These are phyloP conservation scores for Fistulifera solaris DNA, from an alignment of 108 stramenopile species.

Conservation along the genomic window DNA sequence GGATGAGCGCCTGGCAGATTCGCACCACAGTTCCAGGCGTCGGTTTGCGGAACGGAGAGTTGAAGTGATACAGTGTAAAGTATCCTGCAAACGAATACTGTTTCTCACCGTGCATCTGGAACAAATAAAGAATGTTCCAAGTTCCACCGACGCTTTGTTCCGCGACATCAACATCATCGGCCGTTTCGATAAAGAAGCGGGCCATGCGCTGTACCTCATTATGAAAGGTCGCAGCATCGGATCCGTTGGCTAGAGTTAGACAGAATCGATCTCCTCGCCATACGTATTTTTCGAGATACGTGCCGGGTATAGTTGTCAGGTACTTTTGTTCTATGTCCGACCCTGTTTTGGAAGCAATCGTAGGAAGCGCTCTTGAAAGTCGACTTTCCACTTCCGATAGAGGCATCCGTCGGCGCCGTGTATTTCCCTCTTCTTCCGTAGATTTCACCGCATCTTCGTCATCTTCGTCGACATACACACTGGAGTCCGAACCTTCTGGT, in stretches of 20 bases:
- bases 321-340: neutral
- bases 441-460: neutral
- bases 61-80: conserved; percentile 62
- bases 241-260: conserved; percentile 56
- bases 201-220: conserved; percentile 51
- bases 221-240: conserved; percentile 39
- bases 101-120: conserved; percentile 30
- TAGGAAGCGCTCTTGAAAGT: conserved; percentile 14
- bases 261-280: conserved; percentile 26
- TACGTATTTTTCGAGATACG: conserved; percentile 16
- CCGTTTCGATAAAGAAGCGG: conserved; percentile 72
- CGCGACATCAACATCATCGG: conserved; percentile 47
- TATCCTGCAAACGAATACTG: conserved; percentile 63
- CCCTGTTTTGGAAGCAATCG: conserved; percentile 1
- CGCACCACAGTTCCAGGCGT: conserved; percentile 56
- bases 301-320: conserved; percentile 21
- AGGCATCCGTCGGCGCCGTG: conserved; percentile 15
- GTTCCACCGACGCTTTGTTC: conserved; percentile 24
- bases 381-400: conserved; percentile 9
- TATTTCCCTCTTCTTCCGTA: conserved; percentile 67
- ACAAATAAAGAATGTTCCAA: conserved; percentile 74
- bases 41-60: conserved; percentile 71
- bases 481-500: neutral
- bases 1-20: conserved; percentile 62
- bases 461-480: conserved; percentile 2